A percentile compares a stretch with the other conserved stretches of the same genome.
phyloP scores from a whole-genome alignment of 108 stramenopile genomes.

The Nitzschia sp. region DNA sequence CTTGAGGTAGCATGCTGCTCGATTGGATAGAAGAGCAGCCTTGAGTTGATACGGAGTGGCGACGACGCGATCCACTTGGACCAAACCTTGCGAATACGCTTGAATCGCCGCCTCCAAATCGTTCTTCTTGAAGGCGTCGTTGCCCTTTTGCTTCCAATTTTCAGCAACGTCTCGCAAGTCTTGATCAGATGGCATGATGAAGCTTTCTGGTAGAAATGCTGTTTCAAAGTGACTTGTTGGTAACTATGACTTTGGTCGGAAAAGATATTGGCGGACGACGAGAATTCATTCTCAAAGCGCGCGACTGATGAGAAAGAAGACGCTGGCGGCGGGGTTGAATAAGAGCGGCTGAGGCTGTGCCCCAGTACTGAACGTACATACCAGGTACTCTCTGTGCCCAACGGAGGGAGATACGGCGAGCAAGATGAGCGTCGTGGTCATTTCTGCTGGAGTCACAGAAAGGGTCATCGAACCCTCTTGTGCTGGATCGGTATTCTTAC shows the following conservation, averaged over 20 bases:
- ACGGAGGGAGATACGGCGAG: too few species aligned
- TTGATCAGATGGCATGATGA: conserved; percentile 49
- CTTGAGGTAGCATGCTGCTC: conserved; percentile 78
- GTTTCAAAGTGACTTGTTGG: neutral
- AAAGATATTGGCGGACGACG: too few species aligned
- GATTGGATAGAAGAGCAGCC: conserved; percentile 70
- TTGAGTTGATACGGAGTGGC: conserved; percentile 25
- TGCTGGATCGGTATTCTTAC: too few species aligned
- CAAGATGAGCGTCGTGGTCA: too few species aligned
- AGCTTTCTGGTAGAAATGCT: neutral
- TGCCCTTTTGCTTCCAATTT: conserved; percentile 66
- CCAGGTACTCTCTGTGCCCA: too few species aligned
- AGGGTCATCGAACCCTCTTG: too few species aligned
- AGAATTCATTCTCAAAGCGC: too few species aligned
- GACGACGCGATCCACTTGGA: conserved; percentile 41
- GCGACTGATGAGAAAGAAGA: too few species aligned
- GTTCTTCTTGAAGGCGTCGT: conserved; percentile 68
- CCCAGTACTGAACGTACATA: too few species aligned
- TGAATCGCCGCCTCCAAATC: conserved; percentile 46
- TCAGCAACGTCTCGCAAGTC: conserved; percentile 28
- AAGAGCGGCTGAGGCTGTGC: too few species aligned
- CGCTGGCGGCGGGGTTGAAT: too few species aligned
- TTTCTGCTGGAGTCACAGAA: too few species aligned
- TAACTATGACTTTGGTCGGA: neutral
- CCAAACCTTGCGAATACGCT: conserved; percentile 53